Percentiles rank a stretch among this genome's conserved stretches.
These are phyloP conservation scores for Ceratocystis smalleyi DNA, from an alignment of 2,329 filamentous ascomycete genomes.

Conservation along the genomic window DNA sequence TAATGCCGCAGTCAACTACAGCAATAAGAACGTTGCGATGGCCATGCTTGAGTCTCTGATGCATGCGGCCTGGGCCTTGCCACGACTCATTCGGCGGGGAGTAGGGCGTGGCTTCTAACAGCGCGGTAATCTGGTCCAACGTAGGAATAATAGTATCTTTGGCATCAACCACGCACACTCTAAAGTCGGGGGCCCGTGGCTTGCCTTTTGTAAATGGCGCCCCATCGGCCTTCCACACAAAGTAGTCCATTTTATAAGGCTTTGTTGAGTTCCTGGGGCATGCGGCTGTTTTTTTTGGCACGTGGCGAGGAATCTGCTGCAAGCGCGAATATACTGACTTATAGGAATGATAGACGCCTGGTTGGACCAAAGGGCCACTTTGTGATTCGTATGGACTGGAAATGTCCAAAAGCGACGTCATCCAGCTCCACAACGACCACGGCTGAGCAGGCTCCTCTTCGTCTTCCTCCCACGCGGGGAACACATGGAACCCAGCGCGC, in stretches of 20 bases:
- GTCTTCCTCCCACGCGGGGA: conserved; percentile 41
- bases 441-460: conserved; percentile 18
- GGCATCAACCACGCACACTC: conserved; percentile 67
- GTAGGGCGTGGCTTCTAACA: conserved; percentile 58
- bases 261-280: conserved; percentile 23
- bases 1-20: conserved; percentile 75
- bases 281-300: conserved; percentile 26
- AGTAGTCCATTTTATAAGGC: conserved; percentile 59
- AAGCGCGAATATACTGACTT: conserved; percentile 61
- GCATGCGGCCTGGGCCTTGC: conserved; percentile 37
- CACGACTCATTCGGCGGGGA: conserved; percentile 22
- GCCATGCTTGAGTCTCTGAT: conserved; percentile 69
- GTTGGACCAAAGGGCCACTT: conserved; percentile 42
- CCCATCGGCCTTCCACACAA: conserved; percentile 58
- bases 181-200: conserved; percentile 67
- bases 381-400: conserved; percentile 18
- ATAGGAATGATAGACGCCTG: conserved; percentile 52
- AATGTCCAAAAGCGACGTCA: conserved; percentile 33
- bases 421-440: conserved; percentile 35
- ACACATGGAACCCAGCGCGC: conserved; percentile 65
- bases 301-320: conserved; percentile 55
- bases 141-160: conserved; percentile 56
- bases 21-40: conserved; percentile 72
- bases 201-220: conserved; percentile 61
- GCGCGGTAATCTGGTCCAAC: conserved; percentile 49